phyloP scores from a whole-genome alignment of 2,329 filamentous ascomycete genomes.

The Acephala macrosclerotiorum region DNA sequence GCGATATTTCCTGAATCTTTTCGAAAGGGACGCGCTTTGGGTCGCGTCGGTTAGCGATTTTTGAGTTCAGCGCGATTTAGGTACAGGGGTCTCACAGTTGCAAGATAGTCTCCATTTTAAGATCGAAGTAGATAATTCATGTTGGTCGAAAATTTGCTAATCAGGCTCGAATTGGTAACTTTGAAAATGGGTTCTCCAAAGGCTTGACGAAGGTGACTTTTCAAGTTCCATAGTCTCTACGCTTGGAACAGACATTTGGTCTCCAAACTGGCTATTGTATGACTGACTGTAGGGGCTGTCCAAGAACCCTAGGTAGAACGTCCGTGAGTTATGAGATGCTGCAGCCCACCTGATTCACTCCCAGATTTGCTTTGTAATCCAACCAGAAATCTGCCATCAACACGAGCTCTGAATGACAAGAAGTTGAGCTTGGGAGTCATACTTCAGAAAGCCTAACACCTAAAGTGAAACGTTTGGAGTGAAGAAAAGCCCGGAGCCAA shows the following conservation, averaged over 20 bases:
- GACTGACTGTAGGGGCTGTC: too few species aligned
- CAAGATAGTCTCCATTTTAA: not conserved
- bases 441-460: constrained; percentile 26
- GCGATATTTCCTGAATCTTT: constrained; percentile 15
- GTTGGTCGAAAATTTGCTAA: not conserved
- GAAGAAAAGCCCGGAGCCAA: constrained; percentile 5
- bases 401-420: not conserved
- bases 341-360: not conserved
- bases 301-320: too few species aligned
- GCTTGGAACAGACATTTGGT: too few species aligned
- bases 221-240: too few species aligned
- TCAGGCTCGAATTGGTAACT: too few species aligned
- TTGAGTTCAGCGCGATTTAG: not conserved
- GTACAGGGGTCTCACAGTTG: not conserved
- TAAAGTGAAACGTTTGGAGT: not conserved
- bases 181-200: too few species aligned
- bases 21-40: constrained; percentile 8
- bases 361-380: constrained; percentile 6
- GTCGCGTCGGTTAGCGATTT: constrained; percentile 7
- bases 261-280: too few species aligned
- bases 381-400: not conserved
- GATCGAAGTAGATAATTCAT: not conserved
- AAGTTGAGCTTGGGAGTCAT: constrained; percentile 28
- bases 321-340: not conserved
- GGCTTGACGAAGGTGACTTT: too few species aligned